Evolutionary conservation across 2,329 filamentous ascomycete species (phyloP).

Genomic region (Blastomyces gilchristii): DNA sequence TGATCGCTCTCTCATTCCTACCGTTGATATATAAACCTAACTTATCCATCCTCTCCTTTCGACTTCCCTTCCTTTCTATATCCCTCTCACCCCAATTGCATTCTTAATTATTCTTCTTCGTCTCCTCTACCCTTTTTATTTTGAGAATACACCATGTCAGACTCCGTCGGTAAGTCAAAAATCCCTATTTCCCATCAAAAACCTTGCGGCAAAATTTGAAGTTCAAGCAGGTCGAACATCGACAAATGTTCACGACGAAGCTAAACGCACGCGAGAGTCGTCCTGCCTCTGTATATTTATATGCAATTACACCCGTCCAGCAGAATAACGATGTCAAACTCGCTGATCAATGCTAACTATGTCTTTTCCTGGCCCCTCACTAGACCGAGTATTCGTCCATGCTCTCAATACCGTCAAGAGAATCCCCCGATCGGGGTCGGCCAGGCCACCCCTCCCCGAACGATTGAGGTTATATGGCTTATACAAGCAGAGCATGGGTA

Average conservation of each 20-base stretch:
- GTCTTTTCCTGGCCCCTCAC: slow-evolving; percentile 8
- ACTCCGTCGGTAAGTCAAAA: slow-evolving; percentile 36
- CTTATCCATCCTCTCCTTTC: neutral
- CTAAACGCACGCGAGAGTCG: too few relatives aligned
- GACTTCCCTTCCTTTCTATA: neutral
- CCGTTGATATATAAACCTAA: neutral
- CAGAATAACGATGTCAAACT: neutral
- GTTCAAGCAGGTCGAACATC: too few relatives aligned
- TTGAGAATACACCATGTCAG: slow-evolving; percentile 30
- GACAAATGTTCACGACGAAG: neutral
- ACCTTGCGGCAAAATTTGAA: neutral
- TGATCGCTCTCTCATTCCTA: neutral
- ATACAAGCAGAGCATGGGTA: slow-evolving; percentile 94
- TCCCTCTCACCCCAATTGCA: neutral
- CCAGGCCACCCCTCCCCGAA: slow-evolving; percentile 74
- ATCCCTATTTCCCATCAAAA: neutral
- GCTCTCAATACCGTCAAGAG: slow-evolving; percentile 98
- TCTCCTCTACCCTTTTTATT: neutral
- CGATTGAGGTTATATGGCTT: slow-evolving; percentile 90
- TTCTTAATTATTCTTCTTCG: neutral
- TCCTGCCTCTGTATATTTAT: too few relatives aligned
- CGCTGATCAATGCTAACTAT: neutral
- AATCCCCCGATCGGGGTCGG: slow-evolving; percentile 84
- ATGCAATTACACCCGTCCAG: neutral
- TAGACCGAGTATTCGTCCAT: slow-evolving; percentile 97